Evolutionary conservation across 2,329 filamentous ascomycete species (phyloP), one percentile per base, ranked within the genome.

Genomic region (Aspergillus pseudonomiae): DNA sequence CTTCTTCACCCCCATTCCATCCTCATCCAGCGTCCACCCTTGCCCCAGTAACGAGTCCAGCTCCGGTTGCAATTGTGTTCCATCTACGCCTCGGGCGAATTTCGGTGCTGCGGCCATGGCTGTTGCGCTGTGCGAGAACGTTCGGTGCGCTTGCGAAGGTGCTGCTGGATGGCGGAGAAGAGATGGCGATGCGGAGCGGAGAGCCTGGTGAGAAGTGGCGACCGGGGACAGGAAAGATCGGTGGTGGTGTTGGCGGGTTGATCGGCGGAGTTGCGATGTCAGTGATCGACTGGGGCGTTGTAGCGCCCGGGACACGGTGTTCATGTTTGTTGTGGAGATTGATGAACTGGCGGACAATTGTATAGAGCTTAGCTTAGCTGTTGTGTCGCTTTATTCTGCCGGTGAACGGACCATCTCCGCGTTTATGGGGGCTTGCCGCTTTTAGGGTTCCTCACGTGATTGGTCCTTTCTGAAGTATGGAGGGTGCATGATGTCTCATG

Each of bases 21-120:
- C 74, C 24, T 69, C 67, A 60, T 78, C 77, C 57, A 78, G 63
- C 7, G 58, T 65, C 77, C 77, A 79, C 43, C 74, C 74, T 24
- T 73, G 66, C 41, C 69, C 63, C 41, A 71, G 67, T 48, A 79
- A 63, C 10, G 64, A 57, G 43, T 73, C 60, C 45, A 75, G 65
- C 11, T 67, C 69, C 3, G 67, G 61, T 41, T 63, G 68, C 16
- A 74, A 62, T 59, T 73, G 70, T 16, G 65, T 69, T n/a, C 63
- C 56, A 58, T 78, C 67, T 54, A 71, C 69, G 4, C 73, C 73
- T 54, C 74, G 71, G 19, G 76, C 72, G 54, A 76, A 76, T 26
- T 67, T 67, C 32, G 70, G 69, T 30, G 66, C 63, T 21, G 65
- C 62, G 11, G 61, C 28, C 64, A 66, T 66, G 28, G 60, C 67